Percentiles rank a stretch among this genome's conserved stretches.
These are phyloP conservation scores for Adiantum capillusveneris DNA, from an alignment of 75 land plant genomes.

Conservation along the genomic window DNA sequence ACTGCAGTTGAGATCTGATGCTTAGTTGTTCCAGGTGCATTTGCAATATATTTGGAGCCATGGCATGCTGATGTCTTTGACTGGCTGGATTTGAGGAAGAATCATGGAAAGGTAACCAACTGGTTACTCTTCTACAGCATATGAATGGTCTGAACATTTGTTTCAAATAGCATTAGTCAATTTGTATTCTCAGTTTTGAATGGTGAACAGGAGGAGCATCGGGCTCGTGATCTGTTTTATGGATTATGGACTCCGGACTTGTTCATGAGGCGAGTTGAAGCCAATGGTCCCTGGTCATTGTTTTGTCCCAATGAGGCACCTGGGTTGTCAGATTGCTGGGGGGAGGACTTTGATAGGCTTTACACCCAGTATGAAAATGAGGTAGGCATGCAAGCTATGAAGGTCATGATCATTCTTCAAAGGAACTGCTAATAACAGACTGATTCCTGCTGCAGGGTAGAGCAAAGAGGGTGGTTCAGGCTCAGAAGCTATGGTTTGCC, in stretches of 20 bases:
- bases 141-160: no score
- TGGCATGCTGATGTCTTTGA: slow-evolving; percentile 99
- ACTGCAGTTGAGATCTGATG: no score
- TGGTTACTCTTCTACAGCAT: no score
- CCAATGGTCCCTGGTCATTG: slow-evolving; percentile 68
- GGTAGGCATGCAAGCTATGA: no score
- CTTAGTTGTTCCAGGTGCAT: slow-evolving; percentile 63
- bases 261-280: slow-evolving; percentile 81
- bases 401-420: no score
- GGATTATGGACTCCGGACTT: slow-evolving; percentile 94
- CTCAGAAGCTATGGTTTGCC: slow-evolving; percentile 89
- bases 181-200: no score
- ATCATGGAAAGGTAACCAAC: slow-evolving; percentile 29
- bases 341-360: slow-evolving; percentile 71
- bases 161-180: no score
- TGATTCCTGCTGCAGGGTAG: slow-evolving; percentile 71
- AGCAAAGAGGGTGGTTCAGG: slow-evolving; percentile 77
- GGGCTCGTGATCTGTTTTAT: slow-evolving; percentile 87
- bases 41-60: slow-evolving; percentile 96
- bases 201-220: slow-evolving; percentile 88
- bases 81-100: slow-evolving; percentile 82
- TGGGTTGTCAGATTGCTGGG: slow-evolving; percentile 96
- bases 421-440: no score
- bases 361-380: slow-evolving; percentile 69
- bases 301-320: slow-evolving; percentile 96